A percentile compares a stretch with the other conserved stretches of the same genome.
These are phyloP conservation scores for Pilobolus umbonatus DNA, from an alignment of 192 early-diverging fungal genomes.

Conservation along the genomic window DNA sequence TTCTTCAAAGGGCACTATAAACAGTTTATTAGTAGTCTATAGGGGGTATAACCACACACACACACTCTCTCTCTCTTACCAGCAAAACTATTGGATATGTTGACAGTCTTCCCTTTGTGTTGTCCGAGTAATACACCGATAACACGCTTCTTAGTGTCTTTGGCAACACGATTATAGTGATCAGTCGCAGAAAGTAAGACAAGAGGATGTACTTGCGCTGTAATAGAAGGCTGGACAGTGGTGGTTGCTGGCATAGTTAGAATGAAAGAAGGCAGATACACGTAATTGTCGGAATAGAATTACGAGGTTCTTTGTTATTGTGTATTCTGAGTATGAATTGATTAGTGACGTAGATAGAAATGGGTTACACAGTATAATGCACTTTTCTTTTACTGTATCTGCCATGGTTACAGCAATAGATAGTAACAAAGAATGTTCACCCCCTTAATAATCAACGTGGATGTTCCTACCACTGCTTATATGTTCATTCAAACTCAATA, in stretches of 20 bases:
- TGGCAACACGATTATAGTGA: constrained; percentile 96
- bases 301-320: too few species aligned
- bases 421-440: too few species aligned
- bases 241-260: constrained; percentile 38
- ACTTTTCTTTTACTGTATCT: neutral
- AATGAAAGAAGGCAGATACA: too few species aligned
- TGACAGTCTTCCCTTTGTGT: constrained; percentile 77
- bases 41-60: too few species aligned
- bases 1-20: constrained; percentile 95
- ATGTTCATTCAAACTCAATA: too few species aligned
- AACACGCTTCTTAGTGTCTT: constrained; percentile 92
- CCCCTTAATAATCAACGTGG: too few species aligned
- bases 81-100: constrained; percentile 97
- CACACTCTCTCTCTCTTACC: constrained; percentile 48
- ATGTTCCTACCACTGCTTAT: too few species aligned
- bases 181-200: constrained; percentile 98
- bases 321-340: too few species aligned
- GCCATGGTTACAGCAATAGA: too few species aligned
- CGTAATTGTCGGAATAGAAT: too few species aligned
- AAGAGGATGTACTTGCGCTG: constrained; percentile 91
- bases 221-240: constrained; percentile 41
- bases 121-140: constrained; percentile 97
- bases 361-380: too few species aligned
- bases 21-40: neutral
- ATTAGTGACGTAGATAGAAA: too few species aligned